Evolutionary conservation across 208 protist genomes (phyloP), one percentile per base, ranked within the genome.

Genomic region (Leishmania turanica): DNA sequence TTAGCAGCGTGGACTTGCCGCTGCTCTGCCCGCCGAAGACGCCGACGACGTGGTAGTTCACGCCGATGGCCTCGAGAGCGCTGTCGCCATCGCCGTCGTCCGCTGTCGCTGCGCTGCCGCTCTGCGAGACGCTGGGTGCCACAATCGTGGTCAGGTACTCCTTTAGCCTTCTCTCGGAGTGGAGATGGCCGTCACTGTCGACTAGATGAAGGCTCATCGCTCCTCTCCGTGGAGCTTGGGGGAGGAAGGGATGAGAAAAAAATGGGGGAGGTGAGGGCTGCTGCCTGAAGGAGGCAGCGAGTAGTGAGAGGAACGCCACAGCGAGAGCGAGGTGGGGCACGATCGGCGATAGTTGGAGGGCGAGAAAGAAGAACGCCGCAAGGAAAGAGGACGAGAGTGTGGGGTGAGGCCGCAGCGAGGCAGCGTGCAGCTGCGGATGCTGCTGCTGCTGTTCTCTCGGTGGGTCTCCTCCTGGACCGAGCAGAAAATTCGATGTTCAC

Each of bases 1-100:
- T 99, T 7, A 99, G 89, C 65, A 99, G 86, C 15, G 99, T 99
- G 56, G 96, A 99, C 83, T 99, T 99, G 66, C 99, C 99, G 82
- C 94, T 98, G 84, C 95, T 98, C 88, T 99, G 99, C 7, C 93
- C 94, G 45, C 98, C 99, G 75, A 99, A 95, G 51, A 99, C 97
- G 54, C 97, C 93, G 13, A 99, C 92, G 0, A 99, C 84, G 72
- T 96, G 89, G 80, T 94, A 94, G 72, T 97, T 91, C n/a, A 93
- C 60, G 47, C 89, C 92, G 8, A 93, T 80, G 2, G 75, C 65
- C 1, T 64, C 37, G 13, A 81, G 78, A 2, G 54, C 45, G 40
- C 31, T 60, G 21, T 79, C 66, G 19, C 17, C 73, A n/a, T 77
- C 47, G 47, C 37, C 37, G 37, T 65, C 53, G 51, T 0, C 27